Evolutionary conservation across 257 asterid genomes (phyloP), one percentile per base, ranked within the genome.

Genomic region (Solanum bulbocastanum): DNA sequence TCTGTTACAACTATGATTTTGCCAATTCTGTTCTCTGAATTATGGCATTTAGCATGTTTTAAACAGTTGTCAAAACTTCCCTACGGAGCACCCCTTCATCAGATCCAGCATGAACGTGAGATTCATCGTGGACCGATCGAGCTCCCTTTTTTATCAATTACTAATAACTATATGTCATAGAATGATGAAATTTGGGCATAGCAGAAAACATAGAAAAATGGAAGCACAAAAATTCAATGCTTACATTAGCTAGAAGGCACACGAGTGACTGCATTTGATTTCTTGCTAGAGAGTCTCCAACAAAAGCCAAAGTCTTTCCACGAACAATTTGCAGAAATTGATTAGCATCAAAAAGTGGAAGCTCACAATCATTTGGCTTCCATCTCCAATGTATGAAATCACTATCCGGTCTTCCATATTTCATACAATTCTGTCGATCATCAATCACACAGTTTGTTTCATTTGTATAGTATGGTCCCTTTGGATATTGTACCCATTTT

Each of bases 241-340:
- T 89, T 89, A 86, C 90, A 25, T n/a, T 89, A 42, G 90, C 89
- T 42, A 89, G 73, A 49, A 89, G 44, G 79, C 90, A 89, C 69
- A 89, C 90, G 20, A 89, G 75, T 18, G 90, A 89, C 33, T 89
- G 90, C 90, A 89, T 89, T 40, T 89, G 89, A 52, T 89, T 89
- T 86, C 90, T 89, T 56, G 78, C 90, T 8, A 89, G n/a, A 0
- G 90, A 89, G 60, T 89, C 90, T 58, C 90, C 90, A 89, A 89
- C 79, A 56, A 89, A 89, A 23, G 89, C 90, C 60, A 89, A 22
- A 65, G 90, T 89, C 66, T 89, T 86, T 5, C 87, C 90, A 20
- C 81, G 84, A n/a, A 89, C 87, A 68, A 89, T 3, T 33, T 89
- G 87, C 90, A 89, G 60, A 37, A 89, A 89, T 32, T 68, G 84